Percentiles rank a stretch among this genome's conserved stretches.
phyloP scores from a whole-genome alignment of 352 stramenopile genomes.

The Globisporangium spinosum region DNA sequence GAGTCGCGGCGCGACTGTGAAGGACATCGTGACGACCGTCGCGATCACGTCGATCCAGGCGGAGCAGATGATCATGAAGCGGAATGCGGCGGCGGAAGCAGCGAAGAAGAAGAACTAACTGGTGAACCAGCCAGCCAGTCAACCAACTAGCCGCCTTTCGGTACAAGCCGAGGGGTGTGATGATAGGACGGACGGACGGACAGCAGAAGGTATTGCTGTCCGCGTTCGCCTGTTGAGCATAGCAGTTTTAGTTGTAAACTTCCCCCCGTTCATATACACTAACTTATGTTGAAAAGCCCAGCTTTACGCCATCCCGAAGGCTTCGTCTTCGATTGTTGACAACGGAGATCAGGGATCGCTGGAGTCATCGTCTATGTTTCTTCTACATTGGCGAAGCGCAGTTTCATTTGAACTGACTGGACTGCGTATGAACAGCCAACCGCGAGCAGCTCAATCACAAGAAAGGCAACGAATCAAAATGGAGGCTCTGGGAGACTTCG shows the following conservation, averaged over 20 bases:
- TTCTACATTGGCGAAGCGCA: too few relatives aligned
- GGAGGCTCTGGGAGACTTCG: neutral
- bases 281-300: neutral
- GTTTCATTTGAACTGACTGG: too few relatives aligned
- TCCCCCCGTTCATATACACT: neutral
- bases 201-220: too few relatives aligned
- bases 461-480: neutral
- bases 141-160: too few relatives aligned
- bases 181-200: too few relatives aligned
- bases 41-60: constrained; percentile 87
- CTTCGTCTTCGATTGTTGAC: too few relatives aligned
- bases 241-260: neutral
- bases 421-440: neutral
- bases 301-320: too few relatives aligned
- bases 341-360: too few relatives aligned
- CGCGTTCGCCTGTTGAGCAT: neutral
- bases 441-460: neutral
- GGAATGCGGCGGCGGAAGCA: constrained; percentile 6
- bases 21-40: constrained; percentile 89
- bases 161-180: too few relatives aligned
- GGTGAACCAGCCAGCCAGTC: too few relatives aligned
- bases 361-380: too few relatives aligned
- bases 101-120: constrained; percentile 2
- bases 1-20: constrained; percentile 82
- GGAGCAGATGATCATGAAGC: constrained; percentile 50